phyloP scores from a whole-genome alignment of 768 basidiomycete genomes.

The Podaxis sp. region DNA sequence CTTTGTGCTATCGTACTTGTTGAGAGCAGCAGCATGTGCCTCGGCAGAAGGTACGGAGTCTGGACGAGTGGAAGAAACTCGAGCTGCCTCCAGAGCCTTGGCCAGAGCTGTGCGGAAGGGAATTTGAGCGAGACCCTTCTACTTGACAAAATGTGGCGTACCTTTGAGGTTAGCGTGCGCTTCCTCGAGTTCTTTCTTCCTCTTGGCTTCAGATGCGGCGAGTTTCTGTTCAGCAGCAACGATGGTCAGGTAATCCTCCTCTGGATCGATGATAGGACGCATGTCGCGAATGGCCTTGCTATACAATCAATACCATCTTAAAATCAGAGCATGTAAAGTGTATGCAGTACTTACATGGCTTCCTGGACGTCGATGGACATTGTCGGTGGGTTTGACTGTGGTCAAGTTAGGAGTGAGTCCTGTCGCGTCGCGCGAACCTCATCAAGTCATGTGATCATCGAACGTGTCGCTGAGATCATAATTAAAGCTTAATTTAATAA shows the following conservation, averaged over 20 bases:
- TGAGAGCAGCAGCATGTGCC: conserved; percentile 57
- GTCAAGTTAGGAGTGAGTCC: not conserved
- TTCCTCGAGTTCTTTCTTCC: conserved; percentile 70
- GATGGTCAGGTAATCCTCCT: conserved; percentile 77
- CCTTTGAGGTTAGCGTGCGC: conserved; percentile 67
- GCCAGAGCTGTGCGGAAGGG: conserved; percentile 49
- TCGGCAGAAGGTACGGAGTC: conserved; percentile 66
- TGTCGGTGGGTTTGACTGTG: not conserved
- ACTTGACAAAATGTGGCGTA: conserved; percentile 17
- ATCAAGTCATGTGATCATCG: not conserved
- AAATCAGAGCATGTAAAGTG: not conserved
- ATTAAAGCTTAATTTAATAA: not conserved
- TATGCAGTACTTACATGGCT: conserved; percentile 38
- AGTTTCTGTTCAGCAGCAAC: conserved; percentile 73
- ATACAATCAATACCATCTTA: not conserved
- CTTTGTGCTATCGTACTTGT: conserved; percentile 62
- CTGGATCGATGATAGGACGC: conserved; percentile 72
- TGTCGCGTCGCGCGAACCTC: not conserved
- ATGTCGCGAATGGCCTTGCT: conserved; percentile 73
- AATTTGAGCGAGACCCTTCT: not conserved
- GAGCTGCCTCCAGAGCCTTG: conserved; percentile 65
- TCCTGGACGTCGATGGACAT: conserved; percentile 47
- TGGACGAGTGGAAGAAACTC: conserved; percentile 69
- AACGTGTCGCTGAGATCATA: not conserved
- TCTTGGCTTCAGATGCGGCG: conserved; percentile 50